These are phyloP conservation scores for Jackrogersella multiformis DNA, from an alignment of 495 filamentous ascomycete genomes.

Conservation along the genomic window DNA sequence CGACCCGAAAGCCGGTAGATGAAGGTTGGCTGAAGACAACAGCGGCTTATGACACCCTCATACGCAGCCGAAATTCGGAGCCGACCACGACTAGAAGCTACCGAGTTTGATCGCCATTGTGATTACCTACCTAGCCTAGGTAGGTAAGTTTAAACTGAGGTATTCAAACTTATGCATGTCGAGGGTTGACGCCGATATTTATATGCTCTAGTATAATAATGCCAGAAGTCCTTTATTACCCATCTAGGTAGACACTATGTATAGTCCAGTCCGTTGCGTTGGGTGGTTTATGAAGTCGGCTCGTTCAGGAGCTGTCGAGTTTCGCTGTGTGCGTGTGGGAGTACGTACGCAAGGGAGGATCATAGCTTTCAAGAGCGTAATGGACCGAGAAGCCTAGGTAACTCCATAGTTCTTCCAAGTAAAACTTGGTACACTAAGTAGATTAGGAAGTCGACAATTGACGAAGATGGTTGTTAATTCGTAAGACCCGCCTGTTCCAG, in stretches of 20 bases:
- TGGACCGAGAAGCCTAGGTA: constrained; percentile 1
- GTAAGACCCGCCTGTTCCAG: constrained; percentile 20
- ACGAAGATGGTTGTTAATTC: constrained; percentile 12
- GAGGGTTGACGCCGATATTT: neutral
- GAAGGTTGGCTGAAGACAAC: neutral
- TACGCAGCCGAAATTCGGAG: neutral
- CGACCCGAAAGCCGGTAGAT: neutral
- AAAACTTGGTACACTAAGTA: constrained; percentile 9
- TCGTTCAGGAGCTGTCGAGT: constrained; percentile 2
- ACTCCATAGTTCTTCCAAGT: neutral
- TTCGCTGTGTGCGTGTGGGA: neutral
- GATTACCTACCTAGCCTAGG: no score
- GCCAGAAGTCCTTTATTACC: neutral
- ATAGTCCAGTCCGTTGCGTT: neutral
- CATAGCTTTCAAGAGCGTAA: neutral
- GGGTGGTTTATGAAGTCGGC: neutral
- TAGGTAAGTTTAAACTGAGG: constrained; percentile 16
- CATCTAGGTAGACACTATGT: no score
- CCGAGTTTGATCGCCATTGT: constrained; percentile 24
- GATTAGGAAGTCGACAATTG: constrained; percentile 12
- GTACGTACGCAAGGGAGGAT: constrained; percentile 3
- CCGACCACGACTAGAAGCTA: neutral
- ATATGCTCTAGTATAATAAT: constrained; percentile 3
- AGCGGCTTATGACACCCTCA: neutral
- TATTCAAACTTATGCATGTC: constrained; percentile 1